Evolutionary conservation across 345 rosid genomes (phyloP).

Genomic region (Raphanus sativus): DNA sequence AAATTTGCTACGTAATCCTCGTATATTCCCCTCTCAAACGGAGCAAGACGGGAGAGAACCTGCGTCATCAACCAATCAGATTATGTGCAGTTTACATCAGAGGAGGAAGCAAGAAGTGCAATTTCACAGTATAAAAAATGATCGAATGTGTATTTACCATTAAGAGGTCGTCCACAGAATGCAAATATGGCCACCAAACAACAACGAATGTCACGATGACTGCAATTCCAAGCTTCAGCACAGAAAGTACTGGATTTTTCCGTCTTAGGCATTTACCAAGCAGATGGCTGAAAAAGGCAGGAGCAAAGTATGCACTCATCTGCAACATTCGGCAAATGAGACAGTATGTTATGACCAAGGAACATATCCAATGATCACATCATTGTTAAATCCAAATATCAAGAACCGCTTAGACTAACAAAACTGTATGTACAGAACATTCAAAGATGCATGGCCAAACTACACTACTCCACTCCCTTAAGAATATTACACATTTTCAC

Average conservation of each 20-base stretch:
- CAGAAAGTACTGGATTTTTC: slow-evolving; percentile 59
- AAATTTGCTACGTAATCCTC: slow-evolving; percentile 97
- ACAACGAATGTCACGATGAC: slow-evolving; percentile 67
- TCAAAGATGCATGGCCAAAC: background rate
- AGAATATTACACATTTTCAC: background rate
- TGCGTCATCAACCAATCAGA: slow-evolving; percentile 28
- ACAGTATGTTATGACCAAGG: background rate
- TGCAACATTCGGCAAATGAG: slow-evolving; percentile 24
- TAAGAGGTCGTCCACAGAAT: slow-evolving; percentile 58
- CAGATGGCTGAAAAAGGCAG: slow-evolving; percentile 84
- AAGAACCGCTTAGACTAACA: background rate
- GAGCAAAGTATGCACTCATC: slow-evolving; percentile 98
- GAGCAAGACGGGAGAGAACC: slow-evolving; percentile 92
- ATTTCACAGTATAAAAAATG: slow-evolving; percentile 1
- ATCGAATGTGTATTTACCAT: slow-evolving; percentile 46
- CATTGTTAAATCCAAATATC: background rate
- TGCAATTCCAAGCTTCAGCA: slow-evolving; percentile 64
- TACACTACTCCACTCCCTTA: background rate
- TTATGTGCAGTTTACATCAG: slow-evolving; percentile 2
- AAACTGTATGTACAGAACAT: background rate
- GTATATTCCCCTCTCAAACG: slow-evolving; percentile 94
- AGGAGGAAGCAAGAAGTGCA: slow-evolving; percentile 7
- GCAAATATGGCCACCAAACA: slow-evolving; percentile 92
- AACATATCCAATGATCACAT: background rate
- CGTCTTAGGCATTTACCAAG: slow-evolving; percentile 80